Evolutionary conservation across 106 monocot genomes (phyloP).

Genomic region (Dioscorea dumetorum): DNA sequence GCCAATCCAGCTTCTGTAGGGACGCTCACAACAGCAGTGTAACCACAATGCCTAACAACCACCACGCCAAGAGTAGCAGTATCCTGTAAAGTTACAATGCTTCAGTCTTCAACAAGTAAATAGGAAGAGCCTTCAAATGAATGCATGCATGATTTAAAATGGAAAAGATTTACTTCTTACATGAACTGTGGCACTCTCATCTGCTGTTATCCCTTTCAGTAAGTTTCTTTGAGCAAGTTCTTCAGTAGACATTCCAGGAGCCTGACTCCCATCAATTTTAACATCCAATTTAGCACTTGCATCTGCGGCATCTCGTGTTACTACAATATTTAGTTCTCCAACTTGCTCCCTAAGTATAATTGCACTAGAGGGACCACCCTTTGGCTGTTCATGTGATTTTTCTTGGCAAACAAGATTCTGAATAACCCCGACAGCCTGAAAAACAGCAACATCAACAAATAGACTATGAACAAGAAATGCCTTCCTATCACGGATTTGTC

Average conservation of each 20-base stretch:
- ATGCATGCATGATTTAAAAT: background rate
- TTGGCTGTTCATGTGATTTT: slow-evolving; percentile 10
- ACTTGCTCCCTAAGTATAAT: slow-evolving; percentile 35
- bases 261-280: slow-evolving; percentile 60
- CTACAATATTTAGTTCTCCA: slow-evolving; percentile 67
- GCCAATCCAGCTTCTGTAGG: slow-evolving; percentile 25
- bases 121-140: background rate
- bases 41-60: slow-evolving; percentile 76
- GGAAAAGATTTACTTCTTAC: slow-evolving; percentile 24
- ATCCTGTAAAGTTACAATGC: slow-evolving; percentile 47
- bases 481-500: slow-evolving; percentile 81
- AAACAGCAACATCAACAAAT: slow-evolving; percentile 82
- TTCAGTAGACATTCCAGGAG: slow-evolving; percentile 32
- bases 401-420: slow-evolving; percentile 24
- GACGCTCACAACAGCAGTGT: slow-evolving; percentile 76
- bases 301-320: slow-evolving; percentile 55
- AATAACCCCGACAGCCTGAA: slow-evolving; percentile 65
- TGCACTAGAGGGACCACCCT: slow-evolving; percentile 14
- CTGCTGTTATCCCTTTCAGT: slow-evolving; percentile 89
- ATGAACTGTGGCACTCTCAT: slow-evolving; percentile 86
- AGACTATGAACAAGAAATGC: slow-evolving; percentile 87
- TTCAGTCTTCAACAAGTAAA: slow-evolving; percentile 5
- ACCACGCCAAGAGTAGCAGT: slow-evolving; percentile 84
- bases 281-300: slow-evolving; percentile 51
- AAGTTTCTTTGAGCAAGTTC: slow-evolving; percentile 67